Evolutionary conservation across 1,139 yeast species (phyloP).

Genomic region (Lodderomyces elongisporus): DNA sequence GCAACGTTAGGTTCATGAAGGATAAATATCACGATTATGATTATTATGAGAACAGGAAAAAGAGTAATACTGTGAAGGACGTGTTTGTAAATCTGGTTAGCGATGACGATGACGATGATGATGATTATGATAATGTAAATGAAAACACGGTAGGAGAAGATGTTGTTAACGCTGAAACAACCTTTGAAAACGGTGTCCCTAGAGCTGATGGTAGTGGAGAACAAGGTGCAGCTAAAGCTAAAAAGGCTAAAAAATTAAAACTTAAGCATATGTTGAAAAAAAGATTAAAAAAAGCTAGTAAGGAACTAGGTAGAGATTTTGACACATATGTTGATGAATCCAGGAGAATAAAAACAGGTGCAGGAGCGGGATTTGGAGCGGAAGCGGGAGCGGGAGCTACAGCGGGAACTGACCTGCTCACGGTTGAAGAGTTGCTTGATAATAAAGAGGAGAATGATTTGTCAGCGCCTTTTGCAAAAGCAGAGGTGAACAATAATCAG

Average conservation of each 20-base stretch:
- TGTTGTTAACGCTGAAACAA: constrained; percentile 4
- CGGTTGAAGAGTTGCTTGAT: background rate
- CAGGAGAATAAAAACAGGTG: constrained; percentile 13
- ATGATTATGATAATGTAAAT: constrained; percentile 6
- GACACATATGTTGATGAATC: constrained; percentile 15
- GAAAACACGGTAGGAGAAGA: background rate
- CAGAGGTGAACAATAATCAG: background rate
- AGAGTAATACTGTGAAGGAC: constrained; percentile 4
- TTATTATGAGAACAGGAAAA: constrained; percentile 25
- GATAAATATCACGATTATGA: constrained; percentile 34
- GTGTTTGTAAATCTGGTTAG: constrained; percentile 15
- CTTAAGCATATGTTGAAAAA: constrained; percentile 23
- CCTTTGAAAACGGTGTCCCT: background rate
- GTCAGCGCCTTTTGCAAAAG: background rate
- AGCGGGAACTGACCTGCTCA: background rate
- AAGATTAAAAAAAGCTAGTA: constrained; percentile 24
- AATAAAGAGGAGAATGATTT: background rate
- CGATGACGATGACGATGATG: constrained; percentile 17
- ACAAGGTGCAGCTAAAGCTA: constrained; percentile 14
- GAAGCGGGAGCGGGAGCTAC: constrained; percentile 4
- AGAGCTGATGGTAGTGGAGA: constrained; percentile 14
- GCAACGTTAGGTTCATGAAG: constrained; percentile 24
- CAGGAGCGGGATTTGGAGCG: constrained; percentile 8
- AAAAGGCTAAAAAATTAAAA: constrained; percentile 21
- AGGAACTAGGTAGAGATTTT: constrained; percentile 30